A percentile compares a stretch with the other conserved stretches of the same genome.
phyloP scores from a whole-genome alignment of 352 stramenopile species.

The Phytophthora aleatoria region DNA sequence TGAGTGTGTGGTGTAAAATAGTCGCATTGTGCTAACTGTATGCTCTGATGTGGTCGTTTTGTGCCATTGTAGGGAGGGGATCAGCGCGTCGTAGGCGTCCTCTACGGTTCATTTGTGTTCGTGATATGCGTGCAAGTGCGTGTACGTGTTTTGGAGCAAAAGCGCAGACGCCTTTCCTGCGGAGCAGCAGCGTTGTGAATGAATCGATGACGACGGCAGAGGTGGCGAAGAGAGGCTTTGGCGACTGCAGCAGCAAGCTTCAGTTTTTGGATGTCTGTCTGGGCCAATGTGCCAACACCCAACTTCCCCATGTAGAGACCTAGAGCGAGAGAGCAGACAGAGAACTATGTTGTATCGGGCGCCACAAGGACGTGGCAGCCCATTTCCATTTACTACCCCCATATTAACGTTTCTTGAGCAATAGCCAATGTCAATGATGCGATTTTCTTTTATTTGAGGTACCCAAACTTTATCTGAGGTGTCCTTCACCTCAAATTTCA shows the following conservation, averaged over 20 bases:
- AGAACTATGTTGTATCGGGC: slow-evolving; percentile 40
- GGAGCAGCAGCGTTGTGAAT: slow-evolving; percentile 21
- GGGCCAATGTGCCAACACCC: slow-evolving; percentile 1
- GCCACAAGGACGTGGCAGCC: slow-evolving; percentile 14
- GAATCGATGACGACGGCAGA: slow-evolving; percentile 22
- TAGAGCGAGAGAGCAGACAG: slow-evolving; percentile 40
- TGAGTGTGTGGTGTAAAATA: slow-evolving; percentile 23
- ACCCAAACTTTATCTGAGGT: no score
- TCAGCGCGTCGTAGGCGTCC: slow-evolving; percentile 69
- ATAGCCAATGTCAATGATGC: slow-evolving; percentile 13
- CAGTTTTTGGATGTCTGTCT: not conserved
- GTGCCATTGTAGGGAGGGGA: slow-evolving; percentile 54
- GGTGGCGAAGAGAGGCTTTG: not conserved
- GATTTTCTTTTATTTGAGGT: no score
- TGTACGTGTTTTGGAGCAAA: slow-evolving; percentile 30
- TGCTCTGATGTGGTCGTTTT: slow-evolving; percentile 5
- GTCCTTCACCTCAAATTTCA: no score
- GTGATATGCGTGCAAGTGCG: slow-evolving; percentile 43
- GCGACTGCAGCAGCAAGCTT: slow-evolving; percentile 2
- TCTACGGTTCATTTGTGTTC: slow-evolving; percentile 30
- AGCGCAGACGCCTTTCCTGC: slow-evolving; percentile 8
- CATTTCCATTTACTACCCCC: slow-evolving; percentile 23
- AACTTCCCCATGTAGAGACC: slow-evolving; percentile 38
- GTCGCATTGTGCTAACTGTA: slow-evolving; percentile 12
- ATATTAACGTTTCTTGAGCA: slow-evolving; percentile 37